Evolutionary conservation across 257 asterid genomes (phyloP), one percentile per base, ranked within the genome.

Genomic region (Solanum etuberosum): DNA sequence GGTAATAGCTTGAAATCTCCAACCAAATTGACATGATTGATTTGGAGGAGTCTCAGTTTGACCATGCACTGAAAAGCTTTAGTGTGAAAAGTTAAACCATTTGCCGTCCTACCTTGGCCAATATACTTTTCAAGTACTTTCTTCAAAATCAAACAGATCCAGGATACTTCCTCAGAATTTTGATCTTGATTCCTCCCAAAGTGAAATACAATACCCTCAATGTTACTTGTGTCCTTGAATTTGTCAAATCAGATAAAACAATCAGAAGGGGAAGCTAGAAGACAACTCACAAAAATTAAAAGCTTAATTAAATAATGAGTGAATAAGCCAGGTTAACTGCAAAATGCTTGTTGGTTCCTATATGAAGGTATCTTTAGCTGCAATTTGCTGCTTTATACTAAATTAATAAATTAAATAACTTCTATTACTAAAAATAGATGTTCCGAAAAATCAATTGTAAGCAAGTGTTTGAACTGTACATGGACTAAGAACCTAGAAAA

Each of bases 141-240:
- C 91, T 87, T 87, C 23, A 51, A 51, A 51, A 51, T 51, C 87
- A 89, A 80, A 87, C 0, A 72, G 46, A 20, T 20, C 81, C 16
- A 5, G 27, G 29, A 72, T 72, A 34, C 81, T 73, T 73, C 51
- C 31, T 73, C 48, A 88, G 71, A 21, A 9, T 23, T 40, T 27
- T 27, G 73, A 48, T 74, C n/a, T 32, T 29, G 68, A 85, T 86
- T 86, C 83, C 81, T 86, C 31, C 43, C 86, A 25, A 84, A 90
- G 87, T 88, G 80, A n/a, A 90, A 72, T 35, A 85, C 86, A 83
- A 90, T 90, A 23, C 92, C 92, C 40, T 90, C 85, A 78, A 86
- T 90, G 48, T 67, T 83, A 76, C 89, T 86, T 84, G 92, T 88
- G 27, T 89, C 92, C 92, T 90, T 70, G 9, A 59, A 29, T 38